A percentile compares a stretch with the other conserved stretches of the same genome.
phyloP scores from a whole-genome alignment of 129 eudicot genomes.

The Lonicera japonica region DNA sequence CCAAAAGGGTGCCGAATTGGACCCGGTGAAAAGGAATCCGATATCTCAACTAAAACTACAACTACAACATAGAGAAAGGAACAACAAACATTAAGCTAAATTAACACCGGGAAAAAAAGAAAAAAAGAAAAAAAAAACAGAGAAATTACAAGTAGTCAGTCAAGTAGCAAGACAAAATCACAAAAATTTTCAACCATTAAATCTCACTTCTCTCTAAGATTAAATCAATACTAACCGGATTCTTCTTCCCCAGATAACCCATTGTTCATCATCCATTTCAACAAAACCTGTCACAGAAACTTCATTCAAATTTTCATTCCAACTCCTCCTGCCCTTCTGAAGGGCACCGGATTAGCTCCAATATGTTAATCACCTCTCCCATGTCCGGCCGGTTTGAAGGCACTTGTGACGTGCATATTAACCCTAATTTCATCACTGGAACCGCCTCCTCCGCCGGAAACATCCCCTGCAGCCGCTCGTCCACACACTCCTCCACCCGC shows the following conservation, averaged over 20 bases:
- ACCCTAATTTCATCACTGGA: constrained; percentile 79
- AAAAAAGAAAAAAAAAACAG: constrained; percentile 12
- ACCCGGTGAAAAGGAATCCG: constrained; percentile 93
- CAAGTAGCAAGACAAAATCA: constrained; percentile 12
- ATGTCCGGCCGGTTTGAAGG: constrained; percentile 94
- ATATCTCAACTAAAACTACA: constrained; percentile 28
- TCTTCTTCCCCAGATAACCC: constrained; percentile 40
- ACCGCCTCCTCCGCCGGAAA: constrained; percentile 80
- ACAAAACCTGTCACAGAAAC: not conserved
- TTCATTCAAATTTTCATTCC: constrained; percentile 12
- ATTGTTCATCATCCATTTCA: not conserved
- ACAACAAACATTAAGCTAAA: constrained; percentile 9
- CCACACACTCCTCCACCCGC: constrained; percentile 82
- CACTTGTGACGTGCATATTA: constrained; percentile 94
- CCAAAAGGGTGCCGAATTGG: constrained; percentile 25
- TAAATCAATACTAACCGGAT: constrained; percentile 39
- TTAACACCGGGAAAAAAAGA: not conserved
- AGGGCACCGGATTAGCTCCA: constrained; percentile 88
- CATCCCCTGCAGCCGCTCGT: constrained; percentile 61
- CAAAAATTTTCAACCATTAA: constrained; percentile 7
- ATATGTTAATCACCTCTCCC: constrained; percentile 85
- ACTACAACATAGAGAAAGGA: constrained; percentile 25
- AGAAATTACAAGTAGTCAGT: not conserved
- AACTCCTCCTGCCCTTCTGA: constrained; percentile 64
- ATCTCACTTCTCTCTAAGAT: not conserved